Evolutionary conservation across 129 eudicot species (phyloP).

Genomic region (Chrysanthemum lavandulifolium): DNA sequence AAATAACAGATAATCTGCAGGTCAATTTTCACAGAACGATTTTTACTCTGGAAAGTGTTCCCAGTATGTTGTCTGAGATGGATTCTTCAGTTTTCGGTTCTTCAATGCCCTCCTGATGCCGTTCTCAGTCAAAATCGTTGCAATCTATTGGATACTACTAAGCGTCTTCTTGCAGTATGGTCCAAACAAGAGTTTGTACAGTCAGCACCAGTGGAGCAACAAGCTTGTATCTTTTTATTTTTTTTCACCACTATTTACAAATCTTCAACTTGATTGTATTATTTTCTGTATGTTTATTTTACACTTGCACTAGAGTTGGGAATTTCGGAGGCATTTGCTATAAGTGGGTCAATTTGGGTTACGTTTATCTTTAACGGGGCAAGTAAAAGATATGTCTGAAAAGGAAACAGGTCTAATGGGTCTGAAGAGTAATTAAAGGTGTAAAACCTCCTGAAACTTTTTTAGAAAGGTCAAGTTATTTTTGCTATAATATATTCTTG

Average conservation of each 20-base stretch:
- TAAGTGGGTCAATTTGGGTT: no score
- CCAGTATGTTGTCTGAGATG: conserved; percentile 84
- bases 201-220: conserved; percentile 85
- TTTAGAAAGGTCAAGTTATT: no score
- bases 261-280: not conserved
- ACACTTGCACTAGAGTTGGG: not conserved
- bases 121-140: conserved; percentile 30
- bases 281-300: conserved; percentile 11
- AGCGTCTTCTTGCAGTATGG: conserved; percentile 74
- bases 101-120: conserved; percentile 61
- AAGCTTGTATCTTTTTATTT: conserved; percentile 74
- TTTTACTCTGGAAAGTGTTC: conserved; percentile 91
- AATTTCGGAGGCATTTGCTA: no score
- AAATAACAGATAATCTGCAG: conserved; percentile 31
- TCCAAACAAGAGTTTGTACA: conserved; percentile 86
- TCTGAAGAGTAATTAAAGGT: not conserved
- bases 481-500: no score
- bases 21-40: conserved; percentile 73
- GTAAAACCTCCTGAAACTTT: no score
- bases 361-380: not conserved
- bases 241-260: not conserved
- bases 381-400: not conserved
- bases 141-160: conserved; percentile 55
- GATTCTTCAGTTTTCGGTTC: conserved; percentile 92
- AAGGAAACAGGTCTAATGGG: not conserved